Base-by-base conservation (phyloP, 495 filamentous ascomycete genomes). In the Lepraria neglecta region DNA sequence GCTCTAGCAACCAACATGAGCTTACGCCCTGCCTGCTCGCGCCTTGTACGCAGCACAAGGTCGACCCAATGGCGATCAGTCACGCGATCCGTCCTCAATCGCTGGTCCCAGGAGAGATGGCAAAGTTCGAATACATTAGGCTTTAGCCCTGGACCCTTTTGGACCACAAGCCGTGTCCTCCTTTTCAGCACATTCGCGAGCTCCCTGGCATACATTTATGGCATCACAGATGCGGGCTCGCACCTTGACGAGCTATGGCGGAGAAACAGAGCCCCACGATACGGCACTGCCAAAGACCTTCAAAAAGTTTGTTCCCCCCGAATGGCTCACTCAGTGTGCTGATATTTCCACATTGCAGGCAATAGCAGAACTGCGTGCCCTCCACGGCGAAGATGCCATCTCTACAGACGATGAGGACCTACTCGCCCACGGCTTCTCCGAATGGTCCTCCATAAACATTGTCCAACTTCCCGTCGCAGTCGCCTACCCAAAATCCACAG, bases 391-490 rank as follows among this genome's bases (percentile, higher is more conserved):
- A 53, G 88, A 91, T 69, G 78, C 85, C 56, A 84, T 96, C 63
- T 91, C 84, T 60, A 91, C 83, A 1, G 92, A 96, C 61, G 83
- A 88, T 30, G 92, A 95, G 24, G 88, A 94, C 61, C 77, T 96
- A 7, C 82, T 83, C 44, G 72, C 76, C 21, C 92, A 97, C 72
- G 91, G 92, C 21, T 96, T 88, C 70, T 94, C 89, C 12, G 89
- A 91, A 73, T 95, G 90, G 90, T 92, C 89, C 1, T 87, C 88
- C 5, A 79, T 85, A 46, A 96, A 97, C 67, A 84, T 85, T 14
- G 85, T 90, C 43, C 80, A 81, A 5, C 74, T 91, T 0, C 89
- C 89, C 0, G 86, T 91, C n/a, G 89, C 89, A 0, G 88, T 92
- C 40, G 87, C 82, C 10, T 91, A 90, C 69, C 90, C 88, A 15